Percentiles rank a stretch among this genome's conserved stretches.
Conservation (phyloP, 2,329 filamentous ascomycete species). For the Fusarium dimerum region DNA sequence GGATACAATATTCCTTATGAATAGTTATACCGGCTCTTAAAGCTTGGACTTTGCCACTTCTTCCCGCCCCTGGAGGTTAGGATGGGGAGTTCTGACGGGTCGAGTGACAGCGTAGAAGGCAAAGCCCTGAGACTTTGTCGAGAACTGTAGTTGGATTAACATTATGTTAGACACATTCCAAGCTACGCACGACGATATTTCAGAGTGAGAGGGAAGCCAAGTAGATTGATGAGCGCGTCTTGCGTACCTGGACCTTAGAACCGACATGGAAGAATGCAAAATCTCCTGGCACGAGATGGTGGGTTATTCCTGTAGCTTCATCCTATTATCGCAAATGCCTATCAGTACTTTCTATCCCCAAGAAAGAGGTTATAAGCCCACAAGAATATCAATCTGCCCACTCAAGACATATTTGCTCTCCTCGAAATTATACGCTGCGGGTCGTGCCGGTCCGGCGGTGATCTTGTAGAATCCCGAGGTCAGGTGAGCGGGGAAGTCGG, state of each 20-base stretch:
- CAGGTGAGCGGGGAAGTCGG: conserved; percentile 22
- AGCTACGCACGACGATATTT: no score
- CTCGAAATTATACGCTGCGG: conserved; percentile 25
- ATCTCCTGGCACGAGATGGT: conserved; percentile 22
- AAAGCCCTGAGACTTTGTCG: conserved; percentile 24
- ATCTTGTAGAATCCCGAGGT: conserved; percentile 30
- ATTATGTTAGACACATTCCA: no score
- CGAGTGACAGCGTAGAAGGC: conserved; percentile 28
- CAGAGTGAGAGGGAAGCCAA: no score
- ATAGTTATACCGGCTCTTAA: conserved; percentile 2
- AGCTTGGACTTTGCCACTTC: conserved; percentile 22
- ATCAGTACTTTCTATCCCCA: background rate
- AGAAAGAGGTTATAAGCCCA: background rate
- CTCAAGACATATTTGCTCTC: conserved; percentile 28
- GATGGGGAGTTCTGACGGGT: conserved; percentile 23
- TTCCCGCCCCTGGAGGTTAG: conserved; percentile 24
- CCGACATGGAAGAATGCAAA: conserved; percentile 30
- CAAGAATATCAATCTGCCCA: conserved; percentile 26
- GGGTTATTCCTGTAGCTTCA: conserved; percentile 27
- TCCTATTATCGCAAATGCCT: conserved; percentile 6
- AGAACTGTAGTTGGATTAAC: conserved; percentile 16
- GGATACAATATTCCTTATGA: background rate
- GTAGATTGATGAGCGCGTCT: no score
- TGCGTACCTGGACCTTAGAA: conserved; percentile 26
- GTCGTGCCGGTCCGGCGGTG: conserved; percentile 19